A percentile compares a stretch with the other conserved stretches of the same genome.
Evolutionary conservation across 805 yeast species (phyloP).

Genomic region (Wickerhamomyces kurtzmanii): DNA sequence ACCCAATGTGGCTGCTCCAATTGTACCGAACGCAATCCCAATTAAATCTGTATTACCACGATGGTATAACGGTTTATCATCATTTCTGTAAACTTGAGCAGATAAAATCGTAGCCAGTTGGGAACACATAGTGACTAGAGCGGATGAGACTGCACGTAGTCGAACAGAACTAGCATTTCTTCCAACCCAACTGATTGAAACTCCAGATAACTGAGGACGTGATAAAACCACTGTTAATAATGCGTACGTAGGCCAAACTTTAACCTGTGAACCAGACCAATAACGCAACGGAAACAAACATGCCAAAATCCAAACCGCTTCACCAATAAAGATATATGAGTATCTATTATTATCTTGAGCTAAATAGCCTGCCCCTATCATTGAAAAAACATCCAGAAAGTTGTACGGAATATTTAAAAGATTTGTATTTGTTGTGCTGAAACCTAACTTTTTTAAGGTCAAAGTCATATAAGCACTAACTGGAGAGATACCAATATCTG

Average conservation of each 20-base stretch:
- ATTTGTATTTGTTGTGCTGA: constrained; percentile 40
- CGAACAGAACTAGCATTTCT: constrained; percentile 52
- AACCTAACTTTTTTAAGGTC: constrained; percentile 38
- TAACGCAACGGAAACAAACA: constrained; percentile 22
- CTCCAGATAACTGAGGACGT: constrained; percentile 42
- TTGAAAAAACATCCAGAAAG: constrained; percentile 23
- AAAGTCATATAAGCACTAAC: constrained; percentile 36
- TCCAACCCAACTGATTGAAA: constrained; percentile 52
- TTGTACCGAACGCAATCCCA: constrained; percentile 22
- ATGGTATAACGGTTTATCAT: constrained; percentile 51
- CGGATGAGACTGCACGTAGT: constrained; percentile 55
- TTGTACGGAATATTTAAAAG: constrained; percentile 42
- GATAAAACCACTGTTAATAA: constrained; percentile 25
- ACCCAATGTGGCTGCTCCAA: no score
- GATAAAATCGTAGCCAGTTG: constrained; percentile 48
- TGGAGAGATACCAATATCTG: constrained; percentile 26
- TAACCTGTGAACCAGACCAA: constrained; percentile 29
- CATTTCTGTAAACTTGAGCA: constrained; percentile 44
- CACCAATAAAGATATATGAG: constrained; percentile 18
- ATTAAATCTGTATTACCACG: constrained; percentile 42
- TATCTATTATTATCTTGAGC: constrained; percentile 25
- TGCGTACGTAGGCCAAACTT: constrained; percentile 32
- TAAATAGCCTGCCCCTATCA: constrained; percentile 25
- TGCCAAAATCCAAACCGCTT: constrained; percentile 27
- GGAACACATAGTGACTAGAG: constrained; percentile 54